phyloP scores from a whole-genome alignment of 2,329 filamentous ascomycete species.

The Sporothrix humicola region DNA sequence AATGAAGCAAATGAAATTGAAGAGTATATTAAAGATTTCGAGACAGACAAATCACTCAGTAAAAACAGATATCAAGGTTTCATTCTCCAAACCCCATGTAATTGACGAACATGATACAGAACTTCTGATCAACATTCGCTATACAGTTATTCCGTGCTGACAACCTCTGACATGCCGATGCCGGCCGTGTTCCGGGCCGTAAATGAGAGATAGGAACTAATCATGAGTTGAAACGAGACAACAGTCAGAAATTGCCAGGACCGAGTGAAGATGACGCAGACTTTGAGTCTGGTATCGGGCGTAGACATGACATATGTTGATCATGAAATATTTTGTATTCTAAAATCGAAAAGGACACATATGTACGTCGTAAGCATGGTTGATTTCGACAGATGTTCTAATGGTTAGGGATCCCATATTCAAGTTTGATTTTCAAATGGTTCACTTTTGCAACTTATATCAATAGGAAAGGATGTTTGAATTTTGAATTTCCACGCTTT shows the following conservation, averaged over 20 bases:
- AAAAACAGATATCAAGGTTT: no score
- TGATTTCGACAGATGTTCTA: background rate
- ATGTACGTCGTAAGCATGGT: no score
- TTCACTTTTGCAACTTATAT: background rate
- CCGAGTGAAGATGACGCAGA: background rate
- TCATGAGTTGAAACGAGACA: background rate
- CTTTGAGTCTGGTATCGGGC: no score
- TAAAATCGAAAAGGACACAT: background rate
- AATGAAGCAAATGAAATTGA: no score
- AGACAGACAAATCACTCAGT: no score
- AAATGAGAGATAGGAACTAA: background rate
- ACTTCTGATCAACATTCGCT: background rate
- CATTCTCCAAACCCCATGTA: no score
- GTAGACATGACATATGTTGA: background rate
- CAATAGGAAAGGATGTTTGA: background rate
- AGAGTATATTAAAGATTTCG: no score
- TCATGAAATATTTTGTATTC: background rate
- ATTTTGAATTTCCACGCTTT: background rate
- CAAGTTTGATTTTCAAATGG: background rate
- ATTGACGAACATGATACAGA: background rate
- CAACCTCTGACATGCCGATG: background rate
- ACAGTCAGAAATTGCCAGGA: background rate
- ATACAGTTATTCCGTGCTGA: background rate
- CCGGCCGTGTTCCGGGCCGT: background rate
- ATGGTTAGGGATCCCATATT: background rate